A percentile compares a stretch with the other conserved stretches of the same genome.
Conservation (phyloP, 2,329 filamentous ascomycete species). For the Aspergillus felis region DNA sequence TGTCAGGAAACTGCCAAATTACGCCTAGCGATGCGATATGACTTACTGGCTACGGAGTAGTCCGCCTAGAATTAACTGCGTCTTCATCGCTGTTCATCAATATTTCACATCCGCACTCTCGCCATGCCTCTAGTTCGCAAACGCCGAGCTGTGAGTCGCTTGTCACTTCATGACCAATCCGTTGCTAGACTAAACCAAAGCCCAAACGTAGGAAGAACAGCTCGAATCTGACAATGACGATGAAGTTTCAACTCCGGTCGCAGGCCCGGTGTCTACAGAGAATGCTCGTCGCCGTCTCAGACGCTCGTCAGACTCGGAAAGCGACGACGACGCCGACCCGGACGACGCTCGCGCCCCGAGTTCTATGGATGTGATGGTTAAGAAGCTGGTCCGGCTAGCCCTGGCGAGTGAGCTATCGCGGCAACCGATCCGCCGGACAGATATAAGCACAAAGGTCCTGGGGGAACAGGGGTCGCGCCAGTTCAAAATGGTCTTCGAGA, state of each 20-base stretch:
- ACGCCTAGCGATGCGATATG: neutral
- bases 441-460: constrained; percentile 64
- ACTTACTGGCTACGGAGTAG: neutral
- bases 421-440: constrained; percentile 53
- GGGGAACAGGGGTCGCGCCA: constrained; percentile 61
- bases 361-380: constrained; percentile 46
- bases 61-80: neutral
- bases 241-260: constrained; percentile 3
- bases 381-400: constrained; percentile 60
- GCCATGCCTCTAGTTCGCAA: constrained; percentile 28
- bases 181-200: neutral
- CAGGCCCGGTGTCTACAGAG: constrained; percentile 3
- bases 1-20: neutral
- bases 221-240: constrained; percentile 6
- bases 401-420: constrained; percentile 59
- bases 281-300: constrained; percentile 12
- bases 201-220: constrained; percentile 3
- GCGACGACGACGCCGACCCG: constrained; percentile 13
- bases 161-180: neutral
- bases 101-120: neutral
- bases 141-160: constrained; percentile 25
- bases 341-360: constrained; percentile 23
- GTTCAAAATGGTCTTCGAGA: constrained; percentile 73
- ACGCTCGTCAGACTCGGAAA: constrained; percentile 8
- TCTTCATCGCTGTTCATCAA: neutral